Evolutionary conservation across 768 basidiomycete genomes (phyloP), one percentile per base, ranked within the genome.

Genomic region (Chalciporus pseudorubinellus): DNA sequence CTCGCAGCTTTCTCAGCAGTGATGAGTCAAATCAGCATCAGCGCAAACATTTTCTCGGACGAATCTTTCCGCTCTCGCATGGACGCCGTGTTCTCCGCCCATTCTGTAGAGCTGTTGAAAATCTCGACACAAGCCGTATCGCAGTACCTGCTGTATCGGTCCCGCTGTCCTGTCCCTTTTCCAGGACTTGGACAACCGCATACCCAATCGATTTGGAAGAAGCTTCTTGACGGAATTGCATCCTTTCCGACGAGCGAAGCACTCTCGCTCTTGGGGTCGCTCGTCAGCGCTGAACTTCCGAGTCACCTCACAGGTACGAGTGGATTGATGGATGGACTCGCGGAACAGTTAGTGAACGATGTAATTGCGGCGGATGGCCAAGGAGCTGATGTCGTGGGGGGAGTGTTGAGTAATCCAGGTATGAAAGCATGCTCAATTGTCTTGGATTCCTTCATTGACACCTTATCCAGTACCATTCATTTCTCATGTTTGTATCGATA

Each of bases 51-150:
- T n/a, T n/a, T n/a, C n/a, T n/a, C 67, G 2, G 74, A 83, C 36
- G 56, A 33, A 5, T 54, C 61, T 6, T 72, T 83, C 40, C 61
- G 77, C 6, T 56, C 72, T 62, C 65, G 66, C 31, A 61, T 81
- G 11, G 84, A 88, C 55, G 58, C 56, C 3, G 65, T 81, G 6
- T 62, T 81, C 16, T 48, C 58, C 3, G 48, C 65, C 13, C 66
- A 81, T 48, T 65, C 76, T 2, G 65, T 70, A 42, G 59, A 58
- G 3, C 65, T 85, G 16, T 58, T 84, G 47, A 61, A 51, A 5
- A 53, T 66, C 1, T 76, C 76, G 1, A 75, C 79, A 0, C 44
- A 69, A 2, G 67, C 85, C 0, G 64, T 86, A 5, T 65, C 80
- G 3, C 68, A 75, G 0, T 89, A 87, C 55, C 70, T 89, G 21